Percentiles rank a stretch among this genome's conserved stretches.
phyloP scores from a whole-genome alignment of 352 stramenopile species.

The Elongisporangium prolatum region DNA sequence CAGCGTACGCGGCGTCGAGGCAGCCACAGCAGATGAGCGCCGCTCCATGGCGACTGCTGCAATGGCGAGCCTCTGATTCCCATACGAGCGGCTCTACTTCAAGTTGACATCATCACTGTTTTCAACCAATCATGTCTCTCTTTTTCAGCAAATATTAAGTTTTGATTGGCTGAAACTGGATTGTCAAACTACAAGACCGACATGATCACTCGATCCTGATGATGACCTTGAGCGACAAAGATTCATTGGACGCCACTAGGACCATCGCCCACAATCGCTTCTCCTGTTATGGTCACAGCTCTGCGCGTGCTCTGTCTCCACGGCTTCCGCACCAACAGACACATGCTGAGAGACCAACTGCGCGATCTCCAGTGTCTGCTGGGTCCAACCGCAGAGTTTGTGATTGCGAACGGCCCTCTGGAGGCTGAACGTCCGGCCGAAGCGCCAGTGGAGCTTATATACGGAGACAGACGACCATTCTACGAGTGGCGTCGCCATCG shows the following conservation, averaged over 20 bases:
- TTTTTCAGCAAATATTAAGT: too few species aligned
- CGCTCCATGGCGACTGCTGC: neutral
- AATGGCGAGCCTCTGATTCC: neutral
- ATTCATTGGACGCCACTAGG: too few species aligned
- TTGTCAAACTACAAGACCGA: too few species aligned
- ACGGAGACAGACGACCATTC: constrained; percentile 30
- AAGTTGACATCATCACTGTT: too few species aligned
- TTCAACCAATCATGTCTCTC: too few species aligned
- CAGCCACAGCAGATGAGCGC: too few species aligned
- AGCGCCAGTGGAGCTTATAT: constrained; percentile 17
- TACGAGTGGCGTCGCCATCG: constrained; percentile 40
- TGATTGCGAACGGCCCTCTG: constrained; percentile 37
- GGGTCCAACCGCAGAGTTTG: constrained; percentile 37
- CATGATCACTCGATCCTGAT: too few species aligned
- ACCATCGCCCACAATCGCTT: neutral
- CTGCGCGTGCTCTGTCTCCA: constrained; percentile 50
- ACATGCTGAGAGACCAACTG: constrained; percentile 45
- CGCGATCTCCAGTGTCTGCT: constrained; percentile 28
- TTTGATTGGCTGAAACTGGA: too few species aligned
- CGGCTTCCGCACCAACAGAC: constrained; percentile 43
- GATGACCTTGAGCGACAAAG: too few species aligned
- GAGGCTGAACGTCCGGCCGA: constrained; percentile 13
- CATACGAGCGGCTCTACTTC: too few species aligned
- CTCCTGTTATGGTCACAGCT: neutral
- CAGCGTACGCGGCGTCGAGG: constrained; percentile 18